These are phyloP conservation scores for Aspergillus novofumigatus DNA, from an alignment of 2,329 filamentous ascomycete genomes.

Conservation along the genomic window DNA sequence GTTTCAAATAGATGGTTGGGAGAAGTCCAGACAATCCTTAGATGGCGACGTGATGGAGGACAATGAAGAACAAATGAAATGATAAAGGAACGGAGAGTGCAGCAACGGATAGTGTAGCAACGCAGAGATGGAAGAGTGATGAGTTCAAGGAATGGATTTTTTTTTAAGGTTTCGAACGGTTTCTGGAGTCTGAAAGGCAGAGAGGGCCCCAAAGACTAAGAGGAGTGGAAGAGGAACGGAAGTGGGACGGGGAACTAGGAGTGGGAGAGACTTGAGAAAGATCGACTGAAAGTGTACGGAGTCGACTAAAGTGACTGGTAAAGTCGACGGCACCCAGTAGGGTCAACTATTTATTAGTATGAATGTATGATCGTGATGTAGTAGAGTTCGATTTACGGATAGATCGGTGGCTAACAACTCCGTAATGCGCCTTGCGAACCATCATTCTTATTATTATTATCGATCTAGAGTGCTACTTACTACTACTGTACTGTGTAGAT, in stretches of 20 bases:
- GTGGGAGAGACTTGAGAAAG: not conserved
- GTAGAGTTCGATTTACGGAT: not conserved
- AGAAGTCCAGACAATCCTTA: not conserved
- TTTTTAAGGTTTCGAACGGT: not conserved
- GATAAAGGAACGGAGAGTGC: not conserved
- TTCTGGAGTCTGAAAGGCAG: not conserved
- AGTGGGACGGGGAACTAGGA: not conserved
- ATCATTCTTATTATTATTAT: not conserved
- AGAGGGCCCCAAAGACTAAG: not conserved
- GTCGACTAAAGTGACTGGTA: not conserved
- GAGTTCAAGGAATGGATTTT: not conserved
- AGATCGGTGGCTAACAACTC: not conserved
- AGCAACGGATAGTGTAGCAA: not conserved
- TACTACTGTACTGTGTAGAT: not conserved
- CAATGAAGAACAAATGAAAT: not conserved
- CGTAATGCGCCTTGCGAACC: not conserved
- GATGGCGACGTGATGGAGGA: not conserved
- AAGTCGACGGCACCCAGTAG: not conserved
- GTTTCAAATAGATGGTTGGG: not conserved
- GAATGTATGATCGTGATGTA: not conserved
- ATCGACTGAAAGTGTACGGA: not conserved
- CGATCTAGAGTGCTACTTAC: not conserved
- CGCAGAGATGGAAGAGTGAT: not conserved
- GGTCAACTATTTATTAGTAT: not conserved
- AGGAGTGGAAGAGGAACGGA: slow-evolving; percentile 1